Percentiles rank a stretch among this genome's conserved stretches.
phyloP scores from a whole-genome alignment of 2,329 filamentous ascomycete species.

The Colletotrichum navitas region DNA sequence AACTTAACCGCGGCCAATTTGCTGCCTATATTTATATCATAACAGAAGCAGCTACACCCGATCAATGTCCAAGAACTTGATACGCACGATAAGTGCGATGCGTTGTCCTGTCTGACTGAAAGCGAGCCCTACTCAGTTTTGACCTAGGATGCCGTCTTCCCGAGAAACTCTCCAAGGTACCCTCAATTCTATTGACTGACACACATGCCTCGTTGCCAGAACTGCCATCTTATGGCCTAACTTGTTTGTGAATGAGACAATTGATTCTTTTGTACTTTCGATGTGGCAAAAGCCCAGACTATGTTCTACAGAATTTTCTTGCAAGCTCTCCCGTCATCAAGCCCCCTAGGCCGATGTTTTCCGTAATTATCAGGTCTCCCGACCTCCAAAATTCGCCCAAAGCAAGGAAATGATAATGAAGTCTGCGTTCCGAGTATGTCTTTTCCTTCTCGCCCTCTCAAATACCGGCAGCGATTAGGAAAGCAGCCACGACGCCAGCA shows the following conservation, averaged over 20 bases:
- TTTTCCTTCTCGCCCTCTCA: background rate
- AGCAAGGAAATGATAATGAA: conserved; percentile 12
- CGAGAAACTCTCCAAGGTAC: conserved; percentile 3
- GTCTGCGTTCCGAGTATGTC: background rate
- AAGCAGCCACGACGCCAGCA: background rate
- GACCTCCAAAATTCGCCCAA: conserved; percentile 37
- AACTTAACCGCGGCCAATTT: too few relatives aligned
- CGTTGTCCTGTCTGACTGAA: background rate
- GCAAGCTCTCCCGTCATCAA: conserved; percentile 17
- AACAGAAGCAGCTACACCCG: too few relatives aligned
- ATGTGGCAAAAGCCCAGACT: background rate
- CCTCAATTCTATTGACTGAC: background rate
- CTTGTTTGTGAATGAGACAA: background rate
- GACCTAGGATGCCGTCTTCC: background rate
- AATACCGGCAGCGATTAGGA: conserved; percentile 17
- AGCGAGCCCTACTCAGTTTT: background rate
- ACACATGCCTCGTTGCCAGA: too few relatives aligned
- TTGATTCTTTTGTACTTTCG: conserved; percentile 9
- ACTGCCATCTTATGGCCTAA: background rate
- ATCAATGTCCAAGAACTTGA: background rate
- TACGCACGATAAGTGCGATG: background rate
- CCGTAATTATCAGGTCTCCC: background rate
- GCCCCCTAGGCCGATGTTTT: background rate
- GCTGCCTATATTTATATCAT: too few relatives aligned
- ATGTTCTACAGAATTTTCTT: conserved; percentile 31